Evolutionary conservation across 2,329 filamentous ascomycete species (phyloP), one percentile per base, ranked within the genome.

Genomic region (Penicillium sp.): DNA sequence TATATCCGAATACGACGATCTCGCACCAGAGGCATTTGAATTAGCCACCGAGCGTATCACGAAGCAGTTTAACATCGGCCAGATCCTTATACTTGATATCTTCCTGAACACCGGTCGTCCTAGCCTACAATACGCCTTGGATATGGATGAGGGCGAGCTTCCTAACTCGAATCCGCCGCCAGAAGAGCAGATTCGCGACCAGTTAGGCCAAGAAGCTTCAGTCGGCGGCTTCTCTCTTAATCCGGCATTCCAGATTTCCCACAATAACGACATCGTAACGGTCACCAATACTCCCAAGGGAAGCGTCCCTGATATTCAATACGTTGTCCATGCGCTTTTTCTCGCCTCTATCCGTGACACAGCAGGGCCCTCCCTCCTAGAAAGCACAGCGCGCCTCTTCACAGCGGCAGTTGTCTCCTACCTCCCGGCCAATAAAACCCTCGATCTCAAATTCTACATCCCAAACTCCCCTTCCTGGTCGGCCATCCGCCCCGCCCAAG

Each of bases 371-470:
- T 30, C 50, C 29, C 34, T 58, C 3, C 17, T 61, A 0, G 54
- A 54, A 44, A 54, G 27, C 26, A 60, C 56, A n/a, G 51, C 52
- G 2, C 36, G 36, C n/a, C 20, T 15, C 21, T 40, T 40, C 15
- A 40, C 36, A n/a, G 36, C 39, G 39, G 29, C 39, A 13, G 8
- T 42, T 1, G 8, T 42, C 39, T 29, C 39, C 26, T 10, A 42
- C 39, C 39, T 42, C 10, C 39, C 39, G 26, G 39, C 26, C 39
- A 42, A 42, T 7, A 42, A 42, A 42, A 42, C 39, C n/a, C 21
- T 61, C 12, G 36, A 33, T 24, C 41, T 61, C 15, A 43, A 54
- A 37, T 61, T 61, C 41, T 37, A 32, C 18, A 61, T 59, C 27
- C 54, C 46, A 48, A 27, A 49, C 10, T 52, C 49, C 20, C 10